A percentile compares a stretch with the other conserved stretches of the same genome.
Evolutionary conservation across 495 filamentous ascomycete genomes (phyloP).

Genomic region (Pyronema domesticum): DNA sequence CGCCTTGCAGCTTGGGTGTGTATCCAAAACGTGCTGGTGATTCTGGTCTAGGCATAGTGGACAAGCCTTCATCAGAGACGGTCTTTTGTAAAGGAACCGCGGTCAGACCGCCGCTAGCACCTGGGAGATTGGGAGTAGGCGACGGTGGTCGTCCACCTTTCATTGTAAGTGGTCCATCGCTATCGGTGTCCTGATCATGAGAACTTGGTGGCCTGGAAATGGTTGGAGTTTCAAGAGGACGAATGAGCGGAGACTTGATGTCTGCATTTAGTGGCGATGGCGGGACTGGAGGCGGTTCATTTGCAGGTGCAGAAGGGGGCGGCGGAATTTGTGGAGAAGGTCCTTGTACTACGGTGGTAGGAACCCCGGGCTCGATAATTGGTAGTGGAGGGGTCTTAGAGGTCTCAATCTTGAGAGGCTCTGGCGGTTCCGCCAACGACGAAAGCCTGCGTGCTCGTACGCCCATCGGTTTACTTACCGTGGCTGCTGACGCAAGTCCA

Average conservation of each 20-base stretch:
- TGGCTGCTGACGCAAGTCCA: slow-evolving; percentile 8
- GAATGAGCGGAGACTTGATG: slow-evolving; percentile 17
- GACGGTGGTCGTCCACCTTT: slow-evolving; percentile 17
- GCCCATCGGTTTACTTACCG: slow-evolving; percentile 26
- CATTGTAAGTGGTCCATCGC: not conserved
- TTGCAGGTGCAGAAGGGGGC: slow-evolving; percentile 11
- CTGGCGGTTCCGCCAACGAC: slow-evolving; percentile 41
- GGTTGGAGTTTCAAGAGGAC: not conserved
- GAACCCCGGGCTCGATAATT: slow-evolving; percentile 22
- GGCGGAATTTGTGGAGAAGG: slow-evolving; percentile 11
- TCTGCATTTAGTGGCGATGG: slow-evolving; percentile 14
- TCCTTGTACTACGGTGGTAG: slow-evolving; percentile 24
- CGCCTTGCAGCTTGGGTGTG: slow-evolving; percentile 34
- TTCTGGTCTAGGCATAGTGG: slow-evolving; percentile 24
- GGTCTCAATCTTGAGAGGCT: slow-evolving; percentile 84
- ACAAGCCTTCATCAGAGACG: slow-evolving; percentile 11
- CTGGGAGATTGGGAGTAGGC: slow-evolving; percentile 14
- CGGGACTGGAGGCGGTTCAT: slow-evolving; percentile 24
- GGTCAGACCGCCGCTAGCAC: slow-evolving; percentile 10
- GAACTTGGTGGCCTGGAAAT: slow-evolving; percentile 15
- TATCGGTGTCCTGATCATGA: slow-evolving; percentile 6
- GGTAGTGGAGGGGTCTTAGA: slow-evolving; percentile 30
- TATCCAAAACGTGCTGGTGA: slow-evolving; percentile 30
- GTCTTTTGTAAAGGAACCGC: slow-evolving; percentile 9
- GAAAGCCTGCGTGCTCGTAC: slow-evolving; percentile 72